These are phyloP conservation scores for Gracilaria caudata DNA, from an alignment of 23 red algal species.

Conservation along the genomic window DNA sequence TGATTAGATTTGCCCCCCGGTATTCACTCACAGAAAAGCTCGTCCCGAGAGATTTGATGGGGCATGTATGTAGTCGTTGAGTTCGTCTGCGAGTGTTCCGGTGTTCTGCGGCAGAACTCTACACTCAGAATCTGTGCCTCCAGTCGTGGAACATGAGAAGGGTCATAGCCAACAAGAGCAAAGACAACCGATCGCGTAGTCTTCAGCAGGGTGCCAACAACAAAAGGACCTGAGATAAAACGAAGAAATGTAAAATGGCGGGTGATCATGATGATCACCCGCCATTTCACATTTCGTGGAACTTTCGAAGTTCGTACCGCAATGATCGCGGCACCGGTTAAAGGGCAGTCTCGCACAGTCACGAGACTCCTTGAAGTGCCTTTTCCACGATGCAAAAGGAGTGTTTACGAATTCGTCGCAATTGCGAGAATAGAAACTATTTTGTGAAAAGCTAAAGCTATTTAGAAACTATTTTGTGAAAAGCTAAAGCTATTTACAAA, in stretches of 20 bases:
- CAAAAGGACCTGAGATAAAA: too few relatives aligned
- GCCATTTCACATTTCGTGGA: too few relatives aligned
- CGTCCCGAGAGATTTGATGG: neutral
- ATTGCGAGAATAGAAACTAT: too few relatives aligned
- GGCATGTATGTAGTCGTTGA: neutral
- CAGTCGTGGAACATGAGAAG: neutral
- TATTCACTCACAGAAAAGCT: neutral
- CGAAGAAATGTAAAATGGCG: too few relatives aligned
- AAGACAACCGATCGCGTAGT: neutral
- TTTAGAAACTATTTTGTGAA: too few relatives aligned
- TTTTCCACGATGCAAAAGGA: neutral
- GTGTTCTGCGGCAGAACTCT: neutral
- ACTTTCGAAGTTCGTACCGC: too few relatives aligned
- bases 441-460: too few relatives aligned
- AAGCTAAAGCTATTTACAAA: too few relatives aligned
- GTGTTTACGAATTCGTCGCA: too few relatives aligned
- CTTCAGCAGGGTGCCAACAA: neutral
- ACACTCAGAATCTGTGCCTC: neutral
- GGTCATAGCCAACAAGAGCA: neutral
- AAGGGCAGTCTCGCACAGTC: too few relatives aligned
- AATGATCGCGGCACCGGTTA: too few relatives aligned
- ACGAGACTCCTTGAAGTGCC: neutral
- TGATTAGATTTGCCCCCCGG: neutral
- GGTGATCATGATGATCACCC: too few relatives aligned
- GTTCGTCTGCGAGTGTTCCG: neutral